These are phyloP conservation scores for Agrocybe praecox DNA, from an alignment of 768 basidiomycete genomes.

Conservation along the genomic window DNA sequence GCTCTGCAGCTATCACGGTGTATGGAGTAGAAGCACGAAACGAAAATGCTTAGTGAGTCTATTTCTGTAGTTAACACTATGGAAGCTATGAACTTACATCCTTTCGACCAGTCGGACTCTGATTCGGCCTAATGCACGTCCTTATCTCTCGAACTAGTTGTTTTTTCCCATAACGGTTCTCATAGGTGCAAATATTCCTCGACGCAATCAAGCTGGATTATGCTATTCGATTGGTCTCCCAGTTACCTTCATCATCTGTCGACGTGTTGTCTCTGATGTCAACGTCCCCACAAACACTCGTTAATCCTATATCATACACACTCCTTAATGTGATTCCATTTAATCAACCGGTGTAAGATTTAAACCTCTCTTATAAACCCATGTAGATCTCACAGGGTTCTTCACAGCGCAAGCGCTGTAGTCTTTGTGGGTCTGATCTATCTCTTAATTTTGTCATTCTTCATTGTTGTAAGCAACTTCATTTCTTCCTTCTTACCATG, in stretches of 20 bases:
- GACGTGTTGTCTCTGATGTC: constrained; percentile 45
- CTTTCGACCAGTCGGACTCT: constrained; percentile 26
- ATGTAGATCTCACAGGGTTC: not conserved
- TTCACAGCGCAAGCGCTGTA: constrained; percentile 50
- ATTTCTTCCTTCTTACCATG: not conserved
- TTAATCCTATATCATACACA: constrained; percentile 48
- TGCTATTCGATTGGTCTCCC: constrained; percentile 18
- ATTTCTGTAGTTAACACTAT: not conserved
- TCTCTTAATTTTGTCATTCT: constrained; percentile 45
- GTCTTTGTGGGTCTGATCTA: constrained; percentile 62
- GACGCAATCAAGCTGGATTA: constrained; percentile 27
- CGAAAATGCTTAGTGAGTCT: constrained; percentile 61
- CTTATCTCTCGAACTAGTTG: not conserved
- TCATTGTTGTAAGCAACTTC: constrained; percentile 35
- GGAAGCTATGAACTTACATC: not conserved
- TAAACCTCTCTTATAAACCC: not conserved
- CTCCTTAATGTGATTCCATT: constrained; percentile 60
- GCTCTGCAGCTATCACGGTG: constrained; percentile 49
- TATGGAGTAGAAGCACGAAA: constrained; percentile 55
- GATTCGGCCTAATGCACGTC: constrained; percentile 33
- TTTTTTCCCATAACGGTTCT: not conserved
- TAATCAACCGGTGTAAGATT: constrained; percentile 59
- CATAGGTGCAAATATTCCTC: constrained; percentile 35
- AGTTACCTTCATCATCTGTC: constrained; percentile 20
- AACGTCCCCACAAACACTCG: constrained; percentile 52